Base-by-base conservation (phyloP, 2,329 filamentous ascomycete genomes). In the Alternaria atra region DNA sequence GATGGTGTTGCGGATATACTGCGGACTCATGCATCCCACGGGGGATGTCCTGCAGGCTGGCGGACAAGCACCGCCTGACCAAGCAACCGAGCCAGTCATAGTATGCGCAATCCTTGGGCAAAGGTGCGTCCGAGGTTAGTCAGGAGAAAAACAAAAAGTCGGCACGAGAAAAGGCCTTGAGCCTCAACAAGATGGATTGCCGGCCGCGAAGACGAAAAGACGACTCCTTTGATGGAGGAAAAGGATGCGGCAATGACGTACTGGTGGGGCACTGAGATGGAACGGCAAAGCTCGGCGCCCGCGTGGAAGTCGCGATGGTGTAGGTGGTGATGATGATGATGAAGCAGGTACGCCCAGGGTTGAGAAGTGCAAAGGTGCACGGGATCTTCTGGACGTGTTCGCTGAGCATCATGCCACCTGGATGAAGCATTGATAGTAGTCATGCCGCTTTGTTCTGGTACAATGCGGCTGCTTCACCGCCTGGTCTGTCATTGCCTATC, bases 1-100 rank as follows among this genome's bases (percentile, higher is more conserved):
- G 52, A 59, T 51, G 59, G 54, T 40, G 43, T 50, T 52, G 51
- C 55, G 46, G 32, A 15, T 51, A 32, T 17, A 37, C 30, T 51
- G 47, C 30, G 32, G 47, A 37, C 30, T 35, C 17, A 29, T 46
- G 13, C 23, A 44, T 44, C 20, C 37, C 35, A 58, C 48, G 55
- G 37, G 54, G 48, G 46, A 34, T 25, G 37, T 43, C 17, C 54
- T 58, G 61, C 58, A 43, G 48, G 61, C 43, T 61, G 52, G 58
- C 44, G 58, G 50, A 17, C 46, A 34, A 47, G 51, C n/a, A 50
- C 55, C 58, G 52, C 53, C 54, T 64, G 65, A 67, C 63, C 55
- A 32, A 15, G 10, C 25, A 64, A 65, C 32, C 64, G 64, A 64
- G 62, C 69, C 68, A 72, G 61, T 72, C 52, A 65, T 57, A 52